phyloP scores from a whole-genome alignment of 2,329 filamentous ascomycete genomes.

The Aspergillus fijiensis region DNA sequence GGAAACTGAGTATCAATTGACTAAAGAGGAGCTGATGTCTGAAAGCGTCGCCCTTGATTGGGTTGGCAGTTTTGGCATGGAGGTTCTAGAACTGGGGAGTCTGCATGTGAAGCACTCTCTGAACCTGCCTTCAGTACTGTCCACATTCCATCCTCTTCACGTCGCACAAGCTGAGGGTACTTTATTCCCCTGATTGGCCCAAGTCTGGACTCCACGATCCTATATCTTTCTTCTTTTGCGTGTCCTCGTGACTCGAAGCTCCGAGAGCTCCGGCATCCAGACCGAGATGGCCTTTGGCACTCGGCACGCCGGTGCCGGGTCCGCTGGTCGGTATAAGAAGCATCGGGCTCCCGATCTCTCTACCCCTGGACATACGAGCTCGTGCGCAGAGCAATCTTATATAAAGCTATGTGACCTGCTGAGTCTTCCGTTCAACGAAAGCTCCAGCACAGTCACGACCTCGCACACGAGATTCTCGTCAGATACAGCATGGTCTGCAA shows the following conservation, averaged over 20 bases:
- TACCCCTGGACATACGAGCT: neutral
- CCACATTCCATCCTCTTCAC: no score
- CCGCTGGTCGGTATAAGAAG: constrained; percentile 5
- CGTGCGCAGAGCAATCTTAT: neutral
- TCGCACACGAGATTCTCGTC: neutral
- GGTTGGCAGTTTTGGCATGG: no score
- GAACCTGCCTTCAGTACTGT: no score
- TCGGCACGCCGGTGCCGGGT: constrained; percentile 7
- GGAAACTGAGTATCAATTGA: neutral
- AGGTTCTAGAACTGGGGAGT: neutral
- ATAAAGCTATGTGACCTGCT: neutral
- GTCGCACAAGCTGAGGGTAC: neutral
- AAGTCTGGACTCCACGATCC: neutral
- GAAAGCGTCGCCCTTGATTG: no score
- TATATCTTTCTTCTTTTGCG: neutral
- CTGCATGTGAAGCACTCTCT: no score
- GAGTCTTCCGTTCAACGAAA: neutral
- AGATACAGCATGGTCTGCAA: neutral
- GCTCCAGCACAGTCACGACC: neutral
- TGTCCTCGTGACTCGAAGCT: constrained; percentile 4
- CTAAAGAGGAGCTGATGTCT: neutral
- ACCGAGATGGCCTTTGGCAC: constrained; percentile 5
- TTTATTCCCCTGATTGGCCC: neutral
- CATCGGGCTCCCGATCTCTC: constrained; percentile 5
- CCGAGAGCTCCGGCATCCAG: constrained; percentile 9